Evolutionary conservation across 1,284 basidiomycete species (phyloP), one percentile per base, ranked within the genome.

Genomic region (Rhizoctonia solani): DNA sequence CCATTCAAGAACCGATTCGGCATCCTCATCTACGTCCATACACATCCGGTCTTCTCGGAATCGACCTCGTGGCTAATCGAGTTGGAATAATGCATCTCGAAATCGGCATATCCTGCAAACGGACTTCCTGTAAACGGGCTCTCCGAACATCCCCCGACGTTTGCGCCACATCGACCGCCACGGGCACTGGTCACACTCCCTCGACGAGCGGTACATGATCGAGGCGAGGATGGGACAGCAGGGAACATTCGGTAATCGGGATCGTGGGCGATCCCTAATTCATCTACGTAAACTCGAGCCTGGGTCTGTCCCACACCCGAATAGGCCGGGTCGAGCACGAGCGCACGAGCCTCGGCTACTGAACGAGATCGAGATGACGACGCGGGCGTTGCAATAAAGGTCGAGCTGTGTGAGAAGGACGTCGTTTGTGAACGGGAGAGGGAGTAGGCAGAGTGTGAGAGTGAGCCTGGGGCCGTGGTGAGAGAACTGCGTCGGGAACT

Each of bases 161-260:
- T 56, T 27, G 37, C 32, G 39, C 30, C 19, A 11, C 37, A 11
- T 27, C 29, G 41, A 14, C 54, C 19, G 6, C 56, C 56, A 23
- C 56, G 56, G 21, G 34, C 49, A 23, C 59, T 63, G 30, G 59
- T 52, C 21, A 19, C 37, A 34, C 59, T 63, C 14, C 47, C 59
- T 1, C 59, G 47, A 16, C 59, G 56, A 13, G 49, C 44, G 9
- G 9, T 19, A 5, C n/a, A 19, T 21, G 49, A 41, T 9, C 49
- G 59, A 5, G 59, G 59, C 4, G 59, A 50, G 23, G 42, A 46
- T 4, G 59, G 34, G 2, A 37, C 34, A 4, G 47, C 46, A 19
- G 54, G 54, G 23, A 63, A 63, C 59, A 63, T 63, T 16, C 59
- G 59, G 34, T 63, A 63, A 37, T 63, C 59, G 11, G 59, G 59